Percentiles rank a stretch among this genome's conserved stretches.
Evolutionary conservation across 1,139 yeast genomes (phyloP).

Genomic region (Candida tetrigidarum): DNA sequence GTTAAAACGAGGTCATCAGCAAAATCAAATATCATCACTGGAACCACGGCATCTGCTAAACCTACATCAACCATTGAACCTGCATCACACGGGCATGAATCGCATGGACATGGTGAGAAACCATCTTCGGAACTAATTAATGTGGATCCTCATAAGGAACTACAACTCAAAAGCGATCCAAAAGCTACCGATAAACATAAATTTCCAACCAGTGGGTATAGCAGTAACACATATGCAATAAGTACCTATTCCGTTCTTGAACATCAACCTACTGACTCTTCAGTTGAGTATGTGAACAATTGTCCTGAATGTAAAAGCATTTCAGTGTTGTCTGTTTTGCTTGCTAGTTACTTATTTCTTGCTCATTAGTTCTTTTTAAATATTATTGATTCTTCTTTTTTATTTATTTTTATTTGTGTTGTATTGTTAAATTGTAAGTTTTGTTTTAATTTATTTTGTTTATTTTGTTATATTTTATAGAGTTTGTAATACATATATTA

Average conservation of each 20-base stretch:
- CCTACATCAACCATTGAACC: background rate
- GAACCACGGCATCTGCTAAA: background rate
- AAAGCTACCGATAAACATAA: no score
- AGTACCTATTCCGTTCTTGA: background rate
- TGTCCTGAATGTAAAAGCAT: constrained; percentile 1
- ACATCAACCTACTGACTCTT: background rate
- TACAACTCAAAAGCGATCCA: no score
- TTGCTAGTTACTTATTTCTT: constrained; percentile 1
- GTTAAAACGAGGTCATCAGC: no score
- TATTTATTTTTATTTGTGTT: background rate
- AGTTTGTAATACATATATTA: no score
- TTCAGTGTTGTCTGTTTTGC: background rate
- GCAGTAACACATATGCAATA: background rate
- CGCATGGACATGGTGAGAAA: background rate
- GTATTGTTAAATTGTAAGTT: background rate
- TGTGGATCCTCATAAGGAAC: no score
- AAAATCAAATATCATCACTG: no score
- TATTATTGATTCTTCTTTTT: background rate
- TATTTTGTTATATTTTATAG: no score
- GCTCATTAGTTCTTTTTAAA: background rate
- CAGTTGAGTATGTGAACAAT: constrained; percentile 1
- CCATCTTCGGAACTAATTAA: no score
- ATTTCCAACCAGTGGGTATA: no score
- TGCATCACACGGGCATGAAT: background rate
- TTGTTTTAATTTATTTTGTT: background rate